Percentiles rank a stretch among this genome's conserved stretches.
These are phyloP conservation scores for Allantophomopsis lycopodina DNA, from an alignment of 2,329 filamentous ascomycete species.

Conservation along the genomic window DNA sequence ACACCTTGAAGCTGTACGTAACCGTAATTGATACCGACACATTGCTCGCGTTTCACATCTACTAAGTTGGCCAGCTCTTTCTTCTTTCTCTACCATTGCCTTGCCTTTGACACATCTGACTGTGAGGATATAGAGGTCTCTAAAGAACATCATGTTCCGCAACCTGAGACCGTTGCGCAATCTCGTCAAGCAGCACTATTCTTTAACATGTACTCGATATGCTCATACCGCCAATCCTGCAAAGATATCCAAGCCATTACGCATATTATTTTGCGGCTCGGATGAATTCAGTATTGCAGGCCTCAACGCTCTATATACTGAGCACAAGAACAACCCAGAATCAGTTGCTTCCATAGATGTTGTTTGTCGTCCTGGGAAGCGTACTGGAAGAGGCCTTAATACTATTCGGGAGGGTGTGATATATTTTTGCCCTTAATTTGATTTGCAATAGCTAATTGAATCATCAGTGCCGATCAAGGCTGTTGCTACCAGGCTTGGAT, in stretches of 20 bases:
- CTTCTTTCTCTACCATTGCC: no score
- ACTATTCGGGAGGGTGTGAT: conserved; percentile 17
- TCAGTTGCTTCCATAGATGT: conserved; percentile 72
- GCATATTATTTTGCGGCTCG: conserved; percentile 88
- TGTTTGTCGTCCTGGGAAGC: conserved; percentile 67
- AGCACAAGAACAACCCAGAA: conserved; percentile 34
- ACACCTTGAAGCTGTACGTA: no score
- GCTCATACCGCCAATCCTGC: background rate
- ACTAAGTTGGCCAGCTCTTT: no score
- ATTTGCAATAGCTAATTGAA: background rate
- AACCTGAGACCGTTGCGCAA: no score
- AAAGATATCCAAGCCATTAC: conserved; percentile 39
- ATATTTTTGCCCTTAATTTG: background rate
- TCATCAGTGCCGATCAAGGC: conserved; percentile 57
- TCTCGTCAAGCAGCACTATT: no score
- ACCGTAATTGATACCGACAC: no score
- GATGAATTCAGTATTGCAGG: conserved; percentile 80
- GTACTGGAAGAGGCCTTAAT: conserved; percentile 62
- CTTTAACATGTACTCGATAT: no score
- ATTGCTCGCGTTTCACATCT: no score
- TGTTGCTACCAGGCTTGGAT: conserved; percentile 44
- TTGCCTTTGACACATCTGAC: no score
- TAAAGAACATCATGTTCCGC: no score
- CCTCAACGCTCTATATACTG: conserved; percentile 51
- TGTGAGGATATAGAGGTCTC: no score